Conservation (phyloP, 2,329 filamentous ascomycete species). For the Fusarium sulawesiense region DNA sequence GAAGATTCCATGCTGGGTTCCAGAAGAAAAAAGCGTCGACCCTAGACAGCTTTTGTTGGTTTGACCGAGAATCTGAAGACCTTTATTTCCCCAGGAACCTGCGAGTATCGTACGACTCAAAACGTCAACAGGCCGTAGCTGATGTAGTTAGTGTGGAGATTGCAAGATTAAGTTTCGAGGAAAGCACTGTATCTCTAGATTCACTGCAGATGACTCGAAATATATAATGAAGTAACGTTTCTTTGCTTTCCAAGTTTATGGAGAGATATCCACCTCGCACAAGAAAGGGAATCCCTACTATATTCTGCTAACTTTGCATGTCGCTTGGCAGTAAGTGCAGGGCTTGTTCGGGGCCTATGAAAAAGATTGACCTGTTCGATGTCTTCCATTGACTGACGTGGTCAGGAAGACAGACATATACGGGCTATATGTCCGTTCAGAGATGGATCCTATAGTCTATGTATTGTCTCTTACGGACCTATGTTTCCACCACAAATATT, state of each 20-base stretch:
- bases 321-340: background rate
- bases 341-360: background rate
- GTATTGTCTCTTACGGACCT: background rate
- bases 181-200: background rate
- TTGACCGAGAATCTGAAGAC: conserved; percentile 7
- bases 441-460: background rate
- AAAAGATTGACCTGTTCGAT: conserved; percentile 4
- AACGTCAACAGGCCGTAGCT: background rate
- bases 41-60: conserved; percentile 6
- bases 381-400: conserved; percentile 14
- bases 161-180: background rate
- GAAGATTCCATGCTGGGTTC: conserved; percentile 23
- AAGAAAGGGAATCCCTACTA: conserved; percentile 34
- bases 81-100: background rate
- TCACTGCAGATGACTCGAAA: background rate
- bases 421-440: background rate
- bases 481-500: background rate
- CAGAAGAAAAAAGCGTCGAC: conserved; percentile 16
- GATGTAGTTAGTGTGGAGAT: background rate
- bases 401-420: conserved; percentile 9
- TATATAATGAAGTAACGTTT: background rate
- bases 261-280: background rate
- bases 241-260: background rate
- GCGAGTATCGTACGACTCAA: background rate
- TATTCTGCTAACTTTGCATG: background rate